Conservation (phyloP, 306 rosid species). For the Malus sieversii region DNA sequence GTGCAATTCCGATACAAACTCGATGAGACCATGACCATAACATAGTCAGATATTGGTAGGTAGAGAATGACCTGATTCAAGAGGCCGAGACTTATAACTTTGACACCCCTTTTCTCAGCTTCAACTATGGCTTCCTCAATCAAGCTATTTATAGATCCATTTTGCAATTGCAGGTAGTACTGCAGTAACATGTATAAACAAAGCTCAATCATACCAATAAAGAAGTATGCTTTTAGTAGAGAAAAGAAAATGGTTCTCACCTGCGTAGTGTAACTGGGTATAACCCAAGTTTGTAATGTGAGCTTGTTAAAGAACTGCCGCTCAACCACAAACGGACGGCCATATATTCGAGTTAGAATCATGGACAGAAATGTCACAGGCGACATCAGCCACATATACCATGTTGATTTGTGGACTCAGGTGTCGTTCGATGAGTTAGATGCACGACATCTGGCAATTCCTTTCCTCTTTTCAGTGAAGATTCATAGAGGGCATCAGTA, state of each 20-base stretch:
- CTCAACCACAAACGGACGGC: conserved; percentile 26
- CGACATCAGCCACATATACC: conserved; percentile 27
- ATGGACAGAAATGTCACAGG: conserved; percentile 28
- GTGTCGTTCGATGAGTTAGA: conserved; percentile 30
- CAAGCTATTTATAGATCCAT: conserved; percentile 16
- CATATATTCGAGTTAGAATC: conserved; percentile 15
- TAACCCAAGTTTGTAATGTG: conserved; percentile 29
- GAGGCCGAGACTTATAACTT: conserved; percentile 34
- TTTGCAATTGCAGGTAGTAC: conserved; percentile 22
- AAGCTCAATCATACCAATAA: background rate
- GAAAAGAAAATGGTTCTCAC: background rate
- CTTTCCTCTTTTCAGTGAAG: conserved; percentile 15
- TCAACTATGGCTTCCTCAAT: conserved; percentile 30
- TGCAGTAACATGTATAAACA: background rate
- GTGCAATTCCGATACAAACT: background rate
- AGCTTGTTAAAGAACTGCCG: conserved; percentile 13
- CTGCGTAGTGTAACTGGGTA: conserved; percentile 23
- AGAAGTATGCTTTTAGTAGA: no score
- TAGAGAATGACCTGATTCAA: conserved; percentile 26
- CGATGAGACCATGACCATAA: background rate
- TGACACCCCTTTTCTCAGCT: conserved; percentile 29
- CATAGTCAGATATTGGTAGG: background rate
- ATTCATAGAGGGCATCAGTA: background rate
- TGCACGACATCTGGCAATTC: conserved; percentile 30
- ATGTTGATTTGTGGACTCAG: conserved; percentile 19